Conservation (phyloP, 176 grass and related monocot genomes). For the Triticum aestivum region DNA sequence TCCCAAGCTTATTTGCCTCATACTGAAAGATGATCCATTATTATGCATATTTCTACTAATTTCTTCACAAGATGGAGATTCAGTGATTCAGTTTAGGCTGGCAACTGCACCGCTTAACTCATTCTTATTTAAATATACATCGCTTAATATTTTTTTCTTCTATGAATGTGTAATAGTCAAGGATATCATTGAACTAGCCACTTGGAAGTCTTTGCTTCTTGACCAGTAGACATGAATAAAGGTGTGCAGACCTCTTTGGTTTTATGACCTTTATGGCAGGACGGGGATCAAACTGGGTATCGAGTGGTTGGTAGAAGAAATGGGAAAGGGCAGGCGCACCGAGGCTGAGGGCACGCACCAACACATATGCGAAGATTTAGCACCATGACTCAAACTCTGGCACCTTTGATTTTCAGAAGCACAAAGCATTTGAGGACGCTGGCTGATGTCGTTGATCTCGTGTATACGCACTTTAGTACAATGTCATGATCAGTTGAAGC, state of each 20-base stretch:
- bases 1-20: constrained; percentile 15
- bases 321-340: constrained; percentile 78
- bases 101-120: neutral
- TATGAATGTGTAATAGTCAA: neutral
- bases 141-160: neutral
- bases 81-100: neutral
- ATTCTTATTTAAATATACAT: neutral
- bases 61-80: neutral
- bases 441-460: constrained; percentile 1
- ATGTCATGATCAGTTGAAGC: constrained; percentile 8
- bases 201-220: neutral
- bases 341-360: constrained; percentile 58
- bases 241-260: neutral
- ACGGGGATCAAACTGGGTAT: constrained; percentile 80
- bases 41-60: neutral
- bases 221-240: neutral
- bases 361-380: constrained; percentile 63
- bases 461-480: neutral
- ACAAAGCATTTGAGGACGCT: constrained; percentile 24
- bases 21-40: neutral
- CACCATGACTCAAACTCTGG: neutral
- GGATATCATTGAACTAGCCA: neutral
- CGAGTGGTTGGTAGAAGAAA: constrained; percentile 81
- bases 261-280: constrained; percentile 43
- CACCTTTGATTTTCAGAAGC: neutral